These are phyloP conservation scores for Asterophora parasitica DNA, from an alignment of 768 basidiomycete genomes.

Conservation along the genomic window DNA sequence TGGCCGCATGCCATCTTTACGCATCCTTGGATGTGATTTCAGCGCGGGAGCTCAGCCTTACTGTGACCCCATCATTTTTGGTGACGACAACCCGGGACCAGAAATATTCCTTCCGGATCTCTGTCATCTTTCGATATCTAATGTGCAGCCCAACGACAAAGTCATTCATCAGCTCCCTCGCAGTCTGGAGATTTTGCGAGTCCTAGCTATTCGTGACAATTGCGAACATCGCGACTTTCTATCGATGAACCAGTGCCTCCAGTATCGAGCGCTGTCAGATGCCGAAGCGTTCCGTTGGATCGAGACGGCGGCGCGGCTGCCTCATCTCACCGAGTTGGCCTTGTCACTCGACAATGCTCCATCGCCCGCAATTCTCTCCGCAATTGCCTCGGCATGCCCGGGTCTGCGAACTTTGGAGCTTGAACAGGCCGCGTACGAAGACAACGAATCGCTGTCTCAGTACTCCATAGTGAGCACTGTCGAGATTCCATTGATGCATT, in stretches of 20 bases:
- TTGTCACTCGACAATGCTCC: too few relatives aligned
- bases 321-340: not conserved
- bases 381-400: conserved; percentile 1
- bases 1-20: too few relatives aligned
- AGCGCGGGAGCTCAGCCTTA: too few relatives aligned
- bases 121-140: too few relatives aligned
- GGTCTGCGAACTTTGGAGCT: not conserved
- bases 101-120: too few relatives aligned
- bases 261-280: not conserved
- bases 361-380: not conserved
- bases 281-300: not conserved
- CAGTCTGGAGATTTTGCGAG: not conserved
- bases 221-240: not conserved
- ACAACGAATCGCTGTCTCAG: too few relatives aligned
- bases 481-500: too few relatives aligned
- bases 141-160: not conserved
- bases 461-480: too few relatives aligned
- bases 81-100: too few relatives aligned
- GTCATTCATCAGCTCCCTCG: not conserved
- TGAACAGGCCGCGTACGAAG: conserved; percentile 2
- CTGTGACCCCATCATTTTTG: too few relatives aligned
- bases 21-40: too few relatives aligned
- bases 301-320: not conserved
- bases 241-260: not conserved
- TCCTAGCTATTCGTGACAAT: not conserved